These are phyloP conservation scores for Knoxdaviesia capensis DNA, from an alignment of 2,329 filamentous ascomycete genomes.

Conservation along the genomic window DNA sequence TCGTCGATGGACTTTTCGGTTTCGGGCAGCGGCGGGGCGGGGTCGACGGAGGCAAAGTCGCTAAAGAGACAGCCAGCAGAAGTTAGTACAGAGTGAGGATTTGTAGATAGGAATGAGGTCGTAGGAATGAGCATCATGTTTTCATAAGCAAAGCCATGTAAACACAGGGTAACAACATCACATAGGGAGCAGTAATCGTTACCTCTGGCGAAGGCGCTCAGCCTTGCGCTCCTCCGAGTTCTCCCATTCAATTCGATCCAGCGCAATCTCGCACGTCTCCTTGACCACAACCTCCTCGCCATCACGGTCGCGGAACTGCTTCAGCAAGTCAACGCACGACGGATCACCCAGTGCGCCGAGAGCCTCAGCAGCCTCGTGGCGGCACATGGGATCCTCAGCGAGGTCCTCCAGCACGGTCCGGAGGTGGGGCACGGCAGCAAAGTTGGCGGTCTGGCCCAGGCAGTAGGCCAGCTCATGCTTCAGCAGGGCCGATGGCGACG, in stretches of 20 bases:
- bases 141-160: too few species aligned
- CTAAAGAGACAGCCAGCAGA: conserved; percentile 23
- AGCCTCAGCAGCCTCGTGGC: conserved; percentile 92
- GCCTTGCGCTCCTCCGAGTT: conserved; percentile 48
- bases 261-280: conserved; percentile 93
- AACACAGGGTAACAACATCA: too few species aligned
- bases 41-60: conserved; percentile 89
- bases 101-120: background rate
- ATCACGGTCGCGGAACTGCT: conserved; percentile 50
- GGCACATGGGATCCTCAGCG: conserved; percentile 81
- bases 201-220: conserved; percentile 73
- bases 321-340: conserved; percentile 54
- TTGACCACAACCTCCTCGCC: conserved; percentile 65
- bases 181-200: conserved; percentile 9
- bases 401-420: conserved; percentile 55
- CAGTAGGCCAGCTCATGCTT: conserved; percentile 98
- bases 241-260: conserved; percentile 88
- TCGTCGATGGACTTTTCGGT: conserved; percentile 49
- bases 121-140: too few species aligned
- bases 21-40: conserved; percentile 70
- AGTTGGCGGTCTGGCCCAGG: conserved; percentile 72
- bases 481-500: conserved; percentile 68
- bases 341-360: conserved; percentile 68
- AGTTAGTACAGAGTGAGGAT: background rate
- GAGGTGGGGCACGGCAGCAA: conserved; percentile 52